These are phyloP conservation scores for Macrolepiota dolichaula DNA, from an alignment of 768 basidiomycete genomes.

Conservation along the genomic window DNA sequence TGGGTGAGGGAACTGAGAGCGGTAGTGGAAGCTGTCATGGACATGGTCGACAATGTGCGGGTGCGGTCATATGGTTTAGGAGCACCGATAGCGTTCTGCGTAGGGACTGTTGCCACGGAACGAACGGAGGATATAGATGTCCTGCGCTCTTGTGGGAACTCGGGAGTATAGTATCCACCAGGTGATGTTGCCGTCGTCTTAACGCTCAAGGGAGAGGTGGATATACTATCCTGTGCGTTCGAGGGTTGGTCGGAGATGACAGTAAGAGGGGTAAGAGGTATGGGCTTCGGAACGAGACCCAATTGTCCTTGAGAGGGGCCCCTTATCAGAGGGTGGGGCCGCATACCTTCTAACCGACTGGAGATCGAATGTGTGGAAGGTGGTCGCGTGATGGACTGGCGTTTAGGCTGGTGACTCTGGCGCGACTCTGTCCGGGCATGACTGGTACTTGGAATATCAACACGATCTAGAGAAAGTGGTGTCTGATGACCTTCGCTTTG, in stretches of 20 bases:
- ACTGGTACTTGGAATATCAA: slow-evolving; percentile 1
- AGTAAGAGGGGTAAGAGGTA: slow-evolving; percentile 64
- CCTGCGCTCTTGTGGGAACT: slow-evolving; percentile 17
- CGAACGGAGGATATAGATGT: slow-evolving; percentile 57
- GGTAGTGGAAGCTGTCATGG: slow-evolving; percentile 49
- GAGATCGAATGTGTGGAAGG: slow-evolving; percentile 61
- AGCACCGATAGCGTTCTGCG: slow-evolving; percentile 22
- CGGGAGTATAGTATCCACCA: neutral
- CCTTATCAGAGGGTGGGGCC: slow-evolving; percentile 77
- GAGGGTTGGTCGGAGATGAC: slow-evolving; percentile 35
- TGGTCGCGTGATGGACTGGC: slow-evolving; percentile 47
- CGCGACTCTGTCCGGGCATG: slow-evolving; percentile 20
- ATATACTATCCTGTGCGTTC: slow-evolving; percentile 41
- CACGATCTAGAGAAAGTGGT: slow-evolving; percentile 5
- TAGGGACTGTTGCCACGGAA: slow-evolving; percentile 58
- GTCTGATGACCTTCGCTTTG: slow-evolving; percentile 5
- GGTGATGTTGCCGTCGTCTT: slow-evolving; percentile 24
- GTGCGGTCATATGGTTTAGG: slow-evolving; percentile 32
- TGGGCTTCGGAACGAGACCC: slow-evolving; percentile 42
- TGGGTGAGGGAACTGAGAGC: slow-evolving; percentile 57
- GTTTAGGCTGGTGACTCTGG: slow-evolving; percentile 34
- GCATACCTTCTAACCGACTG: slow-evolving; percentile 36
- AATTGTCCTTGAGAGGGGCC: slow-evolving; percentile 63
- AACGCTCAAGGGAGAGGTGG: slow-evolving; percentile 33
- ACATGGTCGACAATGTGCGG: slow-evolving; percentile 58